Base-by-base conservation (phyloP, 2,329 filamentous ascomycete genomes). In the Rhynchosporium graminicola region DNA sequence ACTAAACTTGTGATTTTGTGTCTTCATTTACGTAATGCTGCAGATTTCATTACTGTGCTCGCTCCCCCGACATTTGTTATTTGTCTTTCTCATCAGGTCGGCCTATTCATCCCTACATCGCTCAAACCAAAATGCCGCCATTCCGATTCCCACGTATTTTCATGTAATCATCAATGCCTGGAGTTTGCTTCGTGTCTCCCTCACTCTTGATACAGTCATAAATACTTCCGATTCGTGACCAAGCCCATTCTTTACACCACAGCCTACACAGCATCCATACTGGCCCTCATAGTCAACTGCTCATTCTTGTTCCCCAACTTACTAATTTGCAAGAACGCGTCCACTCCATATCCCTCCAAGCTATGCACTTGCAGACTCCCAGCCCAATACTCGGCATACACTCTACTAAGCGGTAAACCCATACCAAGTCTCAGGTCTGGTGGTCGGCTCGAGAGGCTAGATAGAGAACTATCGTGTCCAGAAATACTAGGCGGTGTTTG, bases 301-400 rank as follows among this genome's bases (percentile, higher is more conserved):
- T 99, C 95, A 73, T 98, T 97, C 81, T 97, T 97, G 76, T 99
- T 99, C 26, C 95, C 95, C 62, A 99, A 81, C 75, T 96, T 96
- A 4, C 92, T 96, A 64, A 99, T 97, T 74, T 98, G 93, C 66
- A 99, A 78, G 73, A 99, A 99, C 0, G 91, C 93, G 78, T 99
- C 95, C 6, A 96, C 92, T 13, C 95, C 95, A 74, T 97, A 98
- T 0, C 95, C 96, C 74, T 97, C 94, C 7, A 99, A 79, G 72
- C 90, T 97, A 74, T 98, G 94, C 63, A 98, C 77, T 71, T 97
- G 90, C 8, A 99, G 79, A 70, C 86, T 95, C 29, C 95, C 95
- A 2, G 95, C 95, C 95, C 95, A 99, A 76, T 98, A 98, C 76
- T 98, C 94, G 33, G 94, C 92, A 76, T 98, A 99, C 2, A 98